Base-by-base conservation (phyloP, 805 yeast genomes). In the Priceomyces castillae region DNA sequence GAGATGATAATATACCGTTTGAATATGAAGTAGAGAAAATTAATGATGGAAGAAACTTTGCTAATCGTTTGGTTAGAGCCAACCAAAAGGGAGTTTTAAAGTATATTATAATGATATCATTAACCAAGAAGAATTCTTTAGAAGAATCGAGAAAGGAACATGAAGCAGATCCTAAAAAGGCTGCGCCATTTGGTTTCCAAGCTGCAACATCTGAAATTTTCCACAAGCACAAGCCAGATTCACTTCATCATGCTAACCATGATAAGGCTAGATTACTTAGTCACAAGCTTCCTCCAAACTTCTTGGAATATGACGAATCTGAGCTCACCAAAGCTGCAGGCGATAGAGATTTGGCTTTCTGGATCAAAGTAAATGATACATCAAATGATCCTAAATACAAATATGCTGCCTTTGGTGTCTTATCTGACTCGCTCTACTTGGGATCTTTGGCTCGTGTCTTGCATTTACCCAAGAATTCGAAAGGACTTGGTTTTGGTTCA, bases 11-110 rank as follows among this genome's bases (percentile, higher is more conserved):
- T 12, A 39, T 33, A 1, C 59, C 59, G 1, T 59, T 71, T 41
- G 53, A 52, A 31, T 67, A 61, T 51, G 54, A 57, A 26, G 70
- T 69, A 9, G 72, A 67, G 39, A 57, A 56, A 23, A 45, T 64
- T n/a, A 61, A 58, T 43, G 61, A 62, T 25, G 73, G 73, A 4
- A 61, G 59, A 36, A 58, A 56, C 30, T 70, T 67, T 51, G 65
- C 67, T 35, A 66, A 64, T 45, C 46, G 74, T 15, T 46, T 56
- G 39, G 57, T 70, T 4, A 49, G 60, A 28, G 69, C 59, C 3
- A 31, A 42, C 5, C 74, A 70, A 48, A 48, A 61, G 18, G 60
- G 56, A 10, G 58, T 60, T 19, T 47, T 61, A 28, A 59, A 52
- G 46, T 67, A 65, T 43, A 49, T 66, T 7, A 63, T 63, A 33